Percentiles rank a stretch among this genome's conserved stretches.
Conservation (phyloP, 2,329 filamentous ascomycete species). For the Penicillium capsulatum region DNA sequence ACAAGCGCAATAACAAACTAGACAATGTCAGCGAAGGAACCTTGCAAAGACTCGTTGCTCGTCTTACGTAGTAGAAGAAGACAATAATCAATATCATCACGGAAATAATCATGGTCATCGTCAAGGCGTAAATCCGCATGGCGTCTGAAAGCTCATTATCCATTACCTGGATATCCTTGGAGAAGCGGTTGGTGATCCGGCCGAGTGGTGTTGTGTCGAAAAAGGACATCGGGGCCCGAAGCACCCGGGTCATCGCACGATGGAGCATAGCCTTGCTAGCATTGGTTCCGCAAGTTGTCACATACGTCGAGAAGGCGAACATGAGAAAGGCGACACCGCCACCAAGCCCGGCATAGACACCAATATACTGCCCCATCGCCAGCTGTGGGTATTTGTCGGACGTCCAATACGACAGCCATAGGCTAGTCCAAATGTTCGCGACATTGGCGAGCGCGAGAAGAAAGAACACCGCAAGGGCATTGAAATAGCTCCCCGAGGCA, state of each 20-base stretch:
- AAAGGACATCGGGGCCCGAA: constrained; percentile 73
- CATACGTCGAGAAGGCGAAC: constrained; percentile 73
- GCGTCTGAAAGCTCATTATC: constrained; percentile 87
- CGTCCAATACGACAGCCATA: constrained; percentile 96
- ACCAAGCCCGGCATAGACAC: constrained; percentile 67
- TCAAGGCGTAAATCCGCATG: constrained; percentile 89
- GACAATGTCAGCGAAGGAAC: constrained; percentile 6
- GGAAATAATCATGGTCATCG: constrained; percentile 72
- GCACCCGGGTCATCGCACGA: constrained; percentile 70
- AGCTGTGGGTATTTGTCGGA: constrained; percentile 65
- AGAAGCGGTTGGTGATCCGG: constrained; percentile 93
- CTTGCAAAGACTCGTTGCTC: not conserved
- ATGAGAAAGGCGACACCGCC: constrained; percentile 66
- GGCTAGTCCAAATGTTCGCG: constrained; percentile 77
- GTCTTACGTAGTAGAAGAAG: constrained; percentile 73
- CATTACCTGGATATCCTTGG: constrained; percentile 92
- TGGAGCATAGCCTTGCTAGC: constrained; percentile 79
- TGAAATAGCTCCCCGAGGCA: constrained; percentile 67
- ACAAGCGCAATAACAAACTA: constrained; percentile 65
- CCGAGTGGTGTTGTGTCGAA: constrained; percentile 96
- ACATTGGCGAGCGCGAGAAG: constrained; percentile 71
- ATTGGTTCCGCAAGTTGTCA: constrained; percentile 75
- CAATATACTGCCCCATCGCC: constrained; percentile 65
- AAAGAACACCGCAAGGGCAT: constrained; percentile 55
- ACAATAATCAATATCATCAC: constrained; percentile 88